Base-by-base conservation (phyloP, 306 rosid genomes). In the Trifolium dubium region DNA sequence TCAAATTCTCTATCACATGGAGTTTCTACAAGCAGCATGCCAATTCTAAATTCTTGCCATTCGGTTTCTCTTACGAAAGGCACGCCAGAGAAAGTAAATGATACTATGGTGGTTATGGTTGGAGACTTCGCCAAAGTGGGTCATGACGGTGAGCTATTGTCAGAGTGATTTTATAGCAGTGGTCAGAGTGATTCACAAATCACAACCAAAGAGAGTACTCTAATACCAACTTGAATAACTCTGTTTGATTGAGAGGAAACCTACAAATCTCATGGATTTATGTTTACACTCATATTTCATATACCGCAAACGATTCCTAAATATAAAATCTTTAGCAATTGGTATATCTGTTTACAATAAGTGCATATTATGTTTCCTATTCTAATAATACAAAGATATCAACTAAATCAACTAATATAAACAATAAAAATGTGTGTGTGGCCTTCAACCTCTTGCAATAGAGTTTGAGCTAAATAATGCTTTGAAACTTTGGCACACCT, bases 161-260 rank as follows among this genome's bases (percentile, higher is more conserved):
- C 61, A 10, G n/a, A 28, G 34, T 55, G 34, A 55, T 19, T 54
- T 8, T 18, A 54, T 31, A 54, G 60, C 13, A 54, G 30, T 8
- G 60, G 60, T 54, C 60, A 54, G 14, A 18, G 32, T 8, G 60
- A 54, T 9, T 55, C 61, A 55, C 61, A 55, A 54, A 3, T 55
- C 61, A 55, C 61, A 55, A 9, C 61, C 62, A 55, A 55, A 23
- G n/a, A 55, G 62, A 23, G 34, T 55, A 19, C 62, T 18, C 60
- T 55, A 55, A 10, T 23, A 23, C 34, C n/a, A 55, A 55, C 62
- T 55, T 10, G 7, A 55, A 10, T 55, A 11, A 10, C 61, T 8
- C 5, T 28, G 31, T 19, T 19, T 23, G 37, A 29, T 28, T 10
- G 17, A 58, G 64, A 56, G 64, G 15, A 58, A 56, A 30, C 37